Evolutionary conservation across 805 yeast species (phyloP).

Genomic region (Pichia membranifaciens): DNA sequence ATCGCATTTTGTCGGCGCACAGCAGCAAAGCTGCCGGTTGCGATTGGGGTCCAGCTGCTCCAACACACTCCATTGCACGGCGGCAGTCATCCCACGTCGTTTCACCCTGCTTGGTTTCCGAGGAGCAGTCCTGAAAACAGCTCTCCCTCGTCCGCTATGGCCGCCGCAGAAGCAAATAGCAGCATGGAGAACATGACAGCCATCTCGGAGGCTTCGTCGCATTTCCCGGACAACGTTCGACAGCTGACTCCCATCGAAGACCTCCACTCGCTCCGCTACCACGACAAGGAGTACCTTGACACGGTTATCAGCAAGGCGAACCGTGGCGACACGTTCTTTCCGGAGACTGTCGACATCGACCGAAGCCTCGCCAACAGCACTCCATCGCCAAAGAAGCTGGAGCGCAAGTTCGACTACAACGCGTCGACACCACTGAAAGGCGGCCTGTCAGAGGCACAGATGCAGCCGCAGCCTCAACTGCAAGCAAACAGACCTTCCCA

Average conservation of each 20-base stretch:
- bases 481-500: not conserved
- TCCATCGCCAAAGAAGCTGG: conserved; percentile 4
- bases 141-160: not conserved
- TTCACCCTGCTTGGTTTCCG: too few relatives aligned
- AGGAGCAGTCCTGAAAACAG: too few relatives aligned
- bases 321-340: conserved; percentile 24
- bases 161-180: conserved; percentile 5
- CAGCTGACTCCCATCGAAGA: conserved; percentile 13
- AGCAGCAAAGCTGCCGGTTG: too few relatives aligned
- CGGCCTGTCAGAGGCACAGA: too few relatives aligned
- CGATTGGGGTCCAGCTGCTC: too few relatives aligned
- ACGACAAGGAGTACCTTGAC: conserved; percentile 14
- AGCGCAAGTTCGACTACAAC: not conserved
- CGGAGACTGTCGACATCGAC: conserved; percentile 13
- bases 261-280: conserved; percentile 8
- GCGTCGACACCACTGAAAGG: conserved; percentile 6
- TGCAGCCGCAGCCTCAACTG: too few relatives aligned
- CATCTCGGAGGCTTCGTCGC: conserved; percentile 8
- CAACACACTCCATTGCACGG: too few relatives aligned
- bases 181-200: not conserved
- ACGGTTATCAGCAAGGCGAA: conserved; percentile 24
- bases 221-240: conserved; percentile 6
- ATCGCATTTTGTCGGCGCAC: too few relatives aligned
- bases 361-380: not conserved
- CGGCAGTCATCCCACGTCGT: too few relatives aligned